Conservation (phyloP, 2,329 filamentous ascomycete genomes). For the Diaporthe citrichinensis region DNA sequence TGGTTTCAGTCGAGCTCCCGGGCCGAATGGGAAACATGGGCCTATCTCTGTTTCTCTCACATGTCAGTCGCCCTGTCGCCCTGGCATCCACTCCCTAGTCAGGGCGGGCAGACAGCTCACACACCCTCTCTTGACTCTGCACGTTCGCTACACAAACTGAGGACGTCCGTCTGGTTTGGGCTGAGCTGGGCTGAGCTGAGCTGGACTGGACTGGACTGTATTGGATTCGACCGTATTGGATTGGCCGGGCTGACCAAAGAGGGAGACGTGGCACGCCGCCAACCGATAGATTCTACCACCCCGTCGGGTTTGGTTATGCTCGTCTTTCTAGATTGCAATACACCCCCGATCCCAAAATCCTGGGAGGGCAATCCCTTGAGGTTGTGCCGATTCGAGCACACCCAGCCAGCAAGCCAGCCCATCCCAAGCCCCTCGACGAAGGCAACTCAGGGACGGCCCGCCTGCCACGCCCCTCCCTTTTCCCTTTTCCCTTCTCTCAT, state of each 20-base stretch:
- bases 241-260: not conserved
- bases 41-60: constrained; percentile 23
- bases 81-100: constrained; percentile 9
- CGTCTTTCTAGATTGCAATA: not conserved
- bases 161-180: not conserved
- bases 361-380: not conserved
- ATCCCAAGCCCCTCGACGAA: not conserved
- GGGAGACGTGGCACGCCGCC: constrained; percentile 25
- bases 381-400: not conserved
- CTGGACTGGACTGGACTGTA: not conserved
- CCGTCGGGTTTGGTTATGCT: constrained; percentile 11
- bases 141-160: not conserved
- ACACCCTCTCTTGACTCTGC: not conserved
- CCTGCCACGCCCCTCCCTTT: constrained; percentile 24
- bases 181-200: not conserved
- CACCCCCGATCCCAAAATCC: not conserved
- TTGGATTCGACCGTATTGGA: not conserved
- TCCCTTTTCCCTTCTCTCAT: not conserved
- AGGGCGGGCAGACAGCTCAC: constrained; percentile 5
- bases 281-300: constrained; percentile 17
- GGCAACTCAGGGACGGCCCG: constrained; percentile 37
- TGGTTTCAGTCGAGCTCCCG: constrained; percentile 22
- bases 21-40: constrained; percentile 27
- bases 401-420: not conserved
- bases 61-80: constrained; percentile 12